Evolutionary conservation across 1,139 yeast species (phyloP), one percentile per base, ranked within the genome.

Genomic region (Kluyveromyces sp.): DNA sequence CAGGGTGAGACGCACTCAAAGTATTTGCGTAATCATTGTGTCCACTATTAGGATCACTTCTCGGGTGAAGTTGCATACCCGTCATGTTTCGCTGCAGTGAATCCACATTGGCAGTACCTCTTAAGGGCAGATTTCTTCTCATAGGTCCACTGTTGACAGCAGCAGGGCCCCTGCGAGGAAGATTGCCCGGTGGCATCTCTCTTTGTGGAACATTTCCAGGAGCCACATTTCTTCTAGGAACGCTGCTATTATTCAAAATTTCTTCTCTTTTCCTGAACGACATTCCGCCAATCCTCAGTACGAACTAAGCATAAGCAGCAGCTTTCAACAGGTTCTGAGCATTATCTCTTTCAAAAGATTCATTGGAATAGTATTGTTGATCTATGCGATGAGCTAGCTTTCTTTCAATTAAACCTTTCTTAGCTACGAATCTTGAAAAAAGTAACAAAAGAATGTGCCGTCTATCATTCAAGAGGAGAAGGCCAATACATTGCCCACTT

Each of bases 241-340:
- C 48, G 7, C 53, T 53, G n/a, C 57, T 13, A 31, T 30, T 34
- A 18, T 20, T 56, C 29, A 60, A 40, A 11, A 79, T 73, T 41
- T 82, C 88, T 38, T 83, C 74, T 69, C 88, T 73, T 59, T 75
- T 80, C 59, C 87, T 74, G 54, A 82, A 82, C 3, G 88, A 80
- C 88, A 82, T 81, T 22, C 26, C 26, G 6, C 26, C 8, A 22
- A n/a, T n/a, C n/a, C n/a, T n/a, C n/a, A n/a, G n/a, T n/a, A n/a
- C n/a, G n/a, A n/a, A n/a, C n/a, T n/a, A n/a, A n/a, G n/a, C n/a
- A n/a, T n/a, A n/a, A n/a, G n/a, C n/a, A n/a, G n/a, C n/a, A n/a
- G n/a, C n/a, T n/a, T n/a, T n/a, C n/a, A n/a, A n/a, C n/a, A n/a
- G n/a, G n/a, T n/a, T n/a, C n/a, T n/a, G n/a, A n/a, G n/a, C n/a